Evolutionary conservation across 2,329 filamentous ascomycete species (phyloP), one percentile per base, ranked within the genome.

Genomic region (Sordariomycetes sp.): DNA sequence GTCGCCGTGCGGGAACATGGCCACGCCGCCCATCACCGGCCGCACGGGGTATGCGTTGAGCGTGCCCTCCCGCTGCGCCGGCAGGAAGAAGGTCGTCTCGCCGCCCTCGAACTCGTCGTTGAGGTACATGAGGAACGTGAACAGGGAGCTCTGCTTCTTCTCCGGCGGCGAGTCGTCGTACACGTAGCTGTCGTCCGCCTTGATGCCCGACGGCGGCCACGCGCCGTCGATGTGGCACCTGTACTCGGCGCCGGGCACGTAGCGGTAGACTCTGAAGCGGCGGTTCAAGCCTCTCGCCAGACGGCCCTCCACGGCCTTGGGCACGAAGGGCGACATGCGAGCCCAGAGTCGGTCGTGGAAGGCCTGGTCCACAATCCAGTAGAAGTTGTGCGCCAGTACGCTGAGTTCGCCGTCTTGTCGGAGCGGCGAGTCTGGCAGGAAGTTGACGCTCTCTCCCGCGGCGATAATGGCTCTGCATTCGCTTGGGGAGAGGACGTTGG

Each of bases 41-140:
- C 72, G 70, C 1, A 85, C 70, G 0, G 77, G 75, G 43, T 83
- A 82, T 1, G 79, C 79, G 43, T 84, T 82, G 42, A 85, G 66
- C 1, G 66, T 68, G 1, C 79, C 79, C 41, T 85, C 79, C 14
- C 66, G 62, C 0, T 70, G 63, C 5, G 71, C 76, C 0, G 80
- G 80, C 5, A 82, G 53, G 51, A 84, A 84, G 46, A 81, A 84
- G 0, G 77, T 82, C 0, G 79, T 84, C 51, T 84, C 79, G 17
- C 79, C 79, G 8, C 75, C 78, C 42, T 79, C 72, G 34, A 84
- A 84, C 37, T 84, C 79, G 40, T 83, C 79, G 32, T 82, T 82
- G 3, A 83, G 61, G 43, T 83, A 83, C 3, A 83, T 66, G 12
- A 83, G 53, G 47, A 83, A 82, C 0, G 79, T 83, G 43, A 80